phyloP scores from a whole-genome alignment of 441 rosid genomes.

The Manihot esculenta region DNA sequence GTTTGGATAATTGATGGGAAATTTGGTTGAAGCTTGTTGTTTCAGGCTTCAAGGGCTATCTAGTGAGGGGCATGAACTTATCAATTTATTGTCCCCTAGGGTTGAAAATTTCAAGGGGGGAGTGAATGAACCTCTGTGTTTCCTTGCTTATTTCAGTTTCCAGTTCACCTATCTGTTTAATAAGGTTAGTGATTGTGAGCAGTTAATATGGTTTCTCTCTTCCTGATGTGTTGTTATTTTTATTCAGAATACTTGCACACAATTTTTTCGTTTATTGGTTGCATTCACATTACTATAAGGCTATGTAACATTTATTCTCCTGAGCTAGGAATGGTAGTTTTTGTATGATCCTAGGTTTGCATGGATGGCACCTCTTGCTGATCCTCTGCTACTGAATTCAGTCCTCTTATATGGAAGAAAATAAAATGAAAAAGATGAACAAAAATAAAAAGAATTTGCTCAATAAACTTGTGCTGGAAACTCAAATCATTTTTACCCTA shows the following conservation, averaged over 20 bases:
- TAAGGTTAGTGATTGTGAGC: constrained; percentile 18
- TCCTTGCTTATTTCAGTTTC: constrained; percentile 16
- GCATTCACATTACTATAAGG: no score
- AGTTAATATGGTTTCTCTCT: not conserved
- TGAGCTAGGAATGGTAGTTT: not conserved
- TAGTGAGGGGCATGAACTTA: constrained; percentile 15
- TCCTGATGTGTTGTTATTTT: not conserved
- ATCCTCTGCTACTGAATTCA: not conserved
- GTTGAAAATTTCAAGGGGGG: not conserved
- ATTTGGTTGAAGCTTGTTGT: constrained; percentile 19
- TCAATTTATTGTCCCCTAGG: constrained; percentile 16
- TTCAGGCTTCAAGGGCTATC: constrained; percentile 23
- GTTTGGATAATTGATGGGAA: constrained; percentile 17
- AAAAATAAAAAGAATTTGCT: not conserved
- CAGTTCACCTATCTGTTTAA: constrained; percentile 14
- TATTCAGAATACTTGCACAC: not conserved
- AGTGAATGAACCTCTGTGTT: constrained; percentile 15
- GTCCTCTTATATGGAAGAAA: not conserved
- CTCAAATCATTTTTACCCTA: no score
- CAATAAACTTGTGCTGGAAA: not conserved
- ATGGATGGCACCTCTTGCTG: not conserved
- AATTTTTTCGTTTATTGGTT: not conserved
- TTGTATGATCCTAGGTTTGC: not conserved
- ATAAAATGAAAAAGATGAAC: not conserved
- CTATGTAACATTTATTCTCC: not conserved